These are phyloP conservation scores for Colletotrichum horii DNA, from an alignment of 2,329 filamentous ascomycete species.

Conservation along the genomic window DNA sequence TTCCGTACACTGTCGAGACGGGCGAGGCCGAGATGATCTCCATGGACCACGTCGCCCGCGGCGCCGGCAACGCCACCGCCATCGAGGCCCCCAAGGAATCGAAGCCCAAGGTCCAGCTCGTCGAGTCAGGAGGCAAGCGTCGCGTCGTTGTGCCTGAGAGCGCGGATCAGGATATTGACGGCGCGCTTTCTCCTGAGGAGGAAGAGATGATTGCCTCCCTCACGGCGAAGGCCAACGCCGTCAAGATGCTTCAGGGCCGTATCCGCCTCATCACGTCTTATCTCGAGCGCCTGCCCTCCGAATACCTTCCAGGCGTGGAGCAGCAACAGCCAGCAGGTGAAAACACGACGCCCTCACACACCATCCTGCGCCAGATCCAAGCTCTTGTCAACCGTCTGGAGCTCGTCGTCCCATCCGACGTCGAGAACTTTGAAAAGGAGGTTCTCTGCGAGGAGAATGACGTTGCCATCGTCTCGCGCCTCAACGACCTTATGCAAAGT, in stretches of 20 bases:
- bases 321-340: conserved; percentile 32
- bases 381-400: conserved; percentile 84
- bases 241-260: conserved; percentile 87
- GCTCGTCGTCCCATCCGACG: conserved; percentile 76
- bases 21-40: conserved; percentile 98
- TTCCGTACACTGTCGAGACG: conserved; percentile 89
- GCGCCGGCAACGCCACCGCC: conserved; percentile 79
- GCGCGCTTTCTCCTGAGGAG: conserved; percentile 59
- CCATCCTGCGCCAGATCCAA: conserved; percentile 86
- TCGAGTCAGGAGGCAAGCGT: conserved; percentile 55
- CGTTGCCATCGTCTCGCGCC: conserved; percentile 76
- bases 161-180: conserved; percentile 30
- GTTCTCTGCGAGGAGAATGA: conserved; percentile 82
- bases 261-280: conserved; percentile 78
- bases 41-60: conserved; percentile 89
- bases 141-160: conserved; percentile 38
- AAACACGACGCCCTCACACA: conserved; percentile 61
- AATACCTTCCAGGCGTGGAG: conserved; percentile 58
- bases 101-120: conserved; percentile 44
- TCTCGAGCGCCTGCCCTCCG: conserved; percentile 73
- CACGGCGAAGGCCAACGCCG: conserved; percentile 87
- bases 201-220: conserved; percentile 70
- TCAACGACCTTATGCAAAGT: conserved; percentile 77
- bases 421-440: conserved; percentile 70
- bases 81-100: conserved; percentile 45